Percentiles rank a stretch among this genome's conserved stretches.
phyloP scores from a whole-genome alignment of 352 stramenopile species.

The Globisporangium cystogenes region DNA sequence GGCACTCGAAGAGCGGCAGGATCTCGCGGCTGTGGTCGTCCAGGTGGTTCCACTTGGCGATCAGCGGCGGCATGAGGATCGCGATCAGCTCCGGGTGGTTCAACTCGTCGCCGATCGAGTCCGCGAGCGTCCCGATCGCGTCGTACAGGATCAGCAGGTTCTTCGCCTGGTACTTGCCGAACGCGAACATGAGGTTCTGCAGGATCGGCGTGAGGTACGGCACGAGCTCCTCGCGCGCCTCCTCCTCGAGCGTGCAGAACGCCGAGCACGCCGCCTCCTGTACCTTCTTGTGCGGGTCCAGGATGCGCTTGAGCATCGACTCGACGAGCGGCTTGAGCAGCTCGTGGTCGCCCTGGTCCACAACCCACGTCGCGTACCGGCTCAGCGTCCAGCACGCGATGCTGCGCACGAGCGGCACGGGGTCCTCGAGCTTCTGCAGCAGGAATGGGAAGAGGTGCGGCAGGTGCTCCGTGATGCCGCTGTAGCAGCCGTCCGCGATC shows the following conservation, averaged over 20 bases:
- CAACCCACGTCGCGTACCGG: conserved; percentile 89
- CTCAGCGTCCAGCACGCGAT: conserved; percentile 95
- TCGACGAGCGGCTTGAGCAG: conserved; percentile 77
- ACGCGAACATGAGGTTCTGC: conserved; percentile 89
- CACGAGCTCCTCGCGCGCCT: conserved; percentile 89
- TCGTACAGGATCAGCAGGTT: conserved; percentile 96
- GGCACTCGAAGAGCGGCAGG: conserved; percentile 86
- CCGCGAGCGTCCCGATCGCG: conserved; percentile 93
- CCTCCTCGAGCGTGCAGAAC: conserved; percentile 94
- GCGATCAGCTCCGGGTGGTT: conserved; percentile 89
- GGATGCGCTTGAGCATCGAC: conserved; percentile 83
- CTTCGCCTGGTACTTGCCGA: conserved; percentile 92
- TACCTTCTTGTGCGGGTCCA: conserved; percentile 93
- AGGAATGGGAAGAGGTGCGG: conserved; percentile 93
- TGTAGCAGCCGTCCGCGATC: conserved; percentile 92
- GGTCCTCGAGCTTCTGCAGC: conserved; percentile 88
- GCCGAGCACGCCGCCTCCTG: conserved; percentile 93
- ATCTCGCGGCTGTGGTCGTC: conserved; percentile 78
- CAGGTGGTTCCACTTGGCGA: conserved; percentile 89
- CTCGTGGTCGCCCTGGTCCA: conserved; percentile 89
- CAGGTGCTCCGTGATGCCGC: conserved; percentile 90
- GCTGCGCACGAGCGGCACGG: conserved; percentile 87
- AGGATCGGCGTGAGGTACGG: conserved; percentile 92
- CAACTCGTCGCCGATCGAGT: conserved; percentile 90
- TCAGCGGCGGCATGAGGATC: conserved; percentile 92